Conservation (phyloP, 129 eudicot species). For the Tagetes patula region DNA sequence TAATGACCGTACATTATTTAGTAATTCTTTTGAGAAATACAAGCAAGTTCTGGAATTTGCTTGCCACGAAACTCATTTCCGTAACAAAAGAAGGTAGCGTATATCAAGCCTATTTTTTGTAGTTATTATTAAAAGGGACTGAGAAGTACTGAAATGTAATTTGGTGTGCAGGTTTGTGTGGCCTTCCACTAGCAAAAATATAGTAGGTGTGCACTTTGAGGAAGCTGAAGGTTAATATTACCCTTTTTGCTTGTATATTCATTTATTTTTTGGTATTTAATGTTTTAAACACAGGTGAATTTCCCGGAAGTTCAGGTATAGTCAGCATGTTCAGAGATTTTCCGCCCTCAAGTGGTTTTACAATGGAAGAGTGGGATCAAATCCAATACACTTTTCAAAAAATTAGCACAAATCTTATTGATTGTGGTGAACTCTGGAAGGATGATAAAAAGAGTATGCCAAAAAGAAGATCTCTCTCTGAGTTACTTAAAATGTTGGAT, state of each 20-base stretch:
- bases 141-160: not conserved
- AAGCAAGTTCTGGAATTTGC: conserved; percentile 47
- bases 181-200: conserved; percentile 59
- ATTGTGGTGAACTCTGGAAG: conserved; percentile 59
- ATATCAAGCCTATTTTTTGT: not conserved
- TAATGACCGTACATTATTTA: conserved; percentile 20
- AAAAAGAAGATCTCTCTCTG: conserved; percentile 69
- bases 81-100: conserved; percentile 44
- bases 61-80: conserved; percentile 37
- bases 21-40: conserved; percentile 49
- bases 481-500: conserved; percentile 65
- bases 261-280: not conserved
- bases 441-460: conserved; percentile 56
- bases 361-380: conserved; percentile 52
- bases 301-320: conserved; percentile 35
- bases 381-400: conserved; percentile 46
- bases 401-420: conserved; percentile 40
- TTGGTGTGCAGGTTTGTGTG: conserved; percentile 49
- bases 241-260: not conserved
- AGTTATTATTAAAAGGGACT: not conserved
- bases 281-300: not conserved
- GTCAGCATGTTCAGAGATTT: conserved; percentile 38
- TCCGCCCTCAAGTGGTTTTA: conserved; percentile 33
- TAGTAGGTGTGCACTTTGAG: conserved; percentile 34
- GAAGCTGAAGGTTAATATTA: conserved; percentile 40